Evolutionary conservation across 2,329 filamentous ascomycete species (phyloP).

Genomic region (Aspergillus pseudoterreus): DNA sequence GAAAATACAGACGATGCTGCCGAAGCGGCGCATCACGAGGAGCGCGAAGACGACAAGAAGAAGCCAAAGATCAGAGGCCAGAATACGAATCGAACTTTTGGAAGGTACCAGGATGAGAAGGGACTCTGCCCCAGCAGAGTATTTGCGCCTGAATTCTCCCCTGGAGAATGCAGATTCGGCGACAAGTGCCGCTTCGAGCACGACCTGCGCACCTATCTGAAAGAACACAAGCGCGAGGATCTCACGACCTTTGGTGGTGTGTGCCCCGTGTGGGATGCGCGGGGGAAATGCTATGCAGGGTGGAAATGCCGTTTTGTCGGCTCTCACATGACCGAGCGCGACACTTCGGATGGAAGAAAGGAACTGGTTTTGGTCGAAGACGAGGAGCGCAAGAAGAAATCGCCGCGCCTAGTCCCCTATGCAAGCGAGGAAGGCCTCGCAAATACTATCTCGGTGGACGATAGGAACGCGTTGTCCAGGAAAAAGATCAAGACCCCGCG

Average conservation of each 20-base stretch:
- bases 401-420: conserved; percentile 25
- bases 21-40: conserved; percentile 51
- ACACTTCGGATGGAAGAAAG: conserved; percentile 72
- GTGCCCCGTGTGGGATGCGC: conserved; percentile 76
- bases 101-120: conserved; percentile 71
- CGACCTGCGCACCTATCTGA: conserved; percentile 79
- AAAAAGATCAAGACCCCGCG: conserved; percentile 67
- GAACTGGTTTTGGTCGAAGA: conserved; percentile 71
- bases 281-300: conserved; percentile 74
- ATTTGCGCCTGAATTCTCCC: conserved; percentile 75
- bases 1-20: conserved; percentile 55
- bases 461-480: conserved; percentile 72
- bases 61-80: conserved; percentile 67
- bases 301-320: conserved; percentile 93
- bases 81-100: conserved; percentile 79
- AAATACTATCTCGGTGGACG: conserved; percentile 67
- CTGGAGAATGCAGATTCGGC: conserved; percentile 69
- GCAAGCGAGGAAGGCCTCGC: conserved; percentile 60
- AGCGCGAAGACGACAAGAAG: conserved; percentile 40
- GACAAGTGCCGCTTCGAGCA: conserved; percentile 79
- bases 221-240: conserved; percentile 75
- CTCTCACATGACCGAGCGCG: conserved; percentile 80
- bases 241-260: conserved; percentile 70
- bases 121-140: conserved; percentile 73
- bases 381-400: conserved; percentile 44